Conservation (phyloP, 192 early-diverging fungal species). For the Podila horticola region DNA sequence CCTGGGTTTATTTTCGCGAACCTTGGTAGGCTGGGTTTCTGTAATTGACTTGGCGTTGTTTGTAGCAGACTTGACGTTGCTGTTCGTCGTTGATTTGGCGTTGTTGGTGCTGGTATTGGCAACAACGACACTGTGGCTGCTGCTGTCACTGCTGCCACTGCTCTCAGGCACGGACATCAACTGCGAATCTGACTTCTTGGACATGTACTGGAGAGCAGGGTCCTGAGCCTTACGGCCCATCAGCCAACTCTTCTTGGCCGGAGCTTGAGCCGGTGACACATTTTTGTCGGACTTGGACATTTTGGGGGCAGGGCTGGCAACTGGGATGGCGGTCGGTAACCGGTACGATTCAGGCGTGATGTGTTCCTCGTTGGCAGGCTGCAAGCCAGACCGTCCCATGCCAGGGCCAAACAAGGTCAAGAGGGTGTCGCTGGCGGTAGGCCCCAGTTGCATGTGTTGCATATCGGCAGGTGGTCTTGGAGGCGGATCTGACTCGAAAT, state of each 20-base stretch:
- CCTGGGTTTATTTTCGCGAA: background rate
- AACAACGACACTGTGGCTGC: background rate
- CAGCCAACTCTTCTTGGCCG: background rate
- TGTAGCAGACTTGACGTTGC: background rate
- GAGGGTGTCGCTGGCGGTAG: background rate
- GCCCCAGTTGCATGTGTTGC: background rate
- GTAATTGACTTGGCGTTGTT: background rate
- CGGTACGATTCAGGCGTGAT: too few relatives aligned
- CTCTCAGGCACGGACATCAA: too few relatives aligned
- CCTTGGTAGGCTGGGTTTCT: background rate
- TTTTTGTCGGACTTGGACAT: background rate
- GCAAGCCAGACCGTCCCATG: background rate
- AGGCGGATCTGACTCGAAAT: background rate
- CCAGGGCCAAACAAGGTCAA: background rate
- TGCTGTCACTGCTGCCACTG: background rate
- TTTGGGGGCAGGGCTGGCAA: too few relatives aligned
- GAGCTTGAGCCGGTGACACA: background rate
- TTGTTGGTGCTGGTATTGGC: background rate
- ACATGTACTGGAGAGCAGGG: background rate
- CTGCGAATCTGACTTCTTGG: background rate
- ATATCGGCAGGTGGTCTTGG: background rate
- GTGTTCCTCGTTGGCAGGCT: background rate
- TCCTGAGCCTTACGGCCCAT: background rate
- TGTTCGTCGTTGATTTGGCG: too few relatives aligned
- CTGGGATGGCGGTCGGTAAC: too few relatives aligned